Evolutionary conservation across 306 rosid genomes (phyloP).

Genomic region (Mucuna pruriens): DNA sequence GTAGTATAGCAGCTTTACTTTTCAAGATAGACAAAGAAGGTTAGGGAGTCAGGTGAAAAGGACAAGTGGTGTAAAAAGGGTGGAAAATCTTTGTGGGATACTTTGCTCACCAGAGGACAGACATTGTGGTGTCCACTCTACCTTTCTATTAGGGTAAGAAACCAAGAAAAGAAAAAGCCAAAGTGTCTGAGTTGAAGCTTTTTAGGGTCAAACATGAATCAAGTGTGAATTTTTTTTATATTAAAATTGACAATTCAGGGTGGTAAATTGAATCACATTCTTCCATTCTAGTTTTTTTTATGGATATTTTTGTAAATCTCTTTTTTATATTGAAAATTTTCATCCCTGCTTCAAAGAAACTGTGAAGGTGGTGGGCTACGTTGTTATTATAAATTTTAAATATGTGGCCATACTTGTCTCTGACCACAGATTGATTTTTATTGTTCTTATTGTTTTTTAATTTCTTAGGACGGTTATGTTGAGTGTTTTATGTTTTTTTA

Average conservation of each 20-base stretch:
- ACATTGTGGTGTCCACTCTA: constrained; percentile 77
- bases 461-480: constrained; percentile 20
- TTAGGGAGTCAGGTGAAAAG: constrained; percentile 53
- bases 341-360: constrained; percentile 52
- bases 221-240: constrained; percentile 57
- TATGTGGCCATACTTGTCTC: constrained; percentile 40
- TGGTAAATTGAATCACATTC: constrained; percentile 46
- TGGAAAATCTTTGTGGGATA: constrained; percentile 77
- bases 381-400: constrained; percentile 42
- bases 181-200: constrained; percentile 43
- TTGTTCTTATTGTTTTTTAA: background rate
- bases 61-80: constrained; percentile 57
- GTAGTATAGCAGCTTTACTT: constrained; percentile 59
- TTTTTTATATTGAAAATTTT: constrained; percentile 22
- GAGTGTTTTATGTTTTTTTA: background rate
- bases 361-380: constrained; percentile 54
- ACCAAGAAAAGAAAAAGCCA: constrained; percentile 46
- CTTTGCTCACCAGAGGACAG: constrained; percentile 72
- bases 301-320: constrained; percentile 32
- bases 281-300: constrained; percentile 33
- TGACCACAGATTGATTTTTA: constrained; percentile 29
- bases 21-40: constrained; percentile 53
- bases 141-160: constrained; percentile 58
- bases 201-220: constrained; percentile 68
- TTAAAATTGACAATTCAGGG: constrained; percentile 35